phyloP scores from a whole-genome alignment of 2,329 filamentous ascomycete genomes.

The Sporothrix phasma region DNA sequence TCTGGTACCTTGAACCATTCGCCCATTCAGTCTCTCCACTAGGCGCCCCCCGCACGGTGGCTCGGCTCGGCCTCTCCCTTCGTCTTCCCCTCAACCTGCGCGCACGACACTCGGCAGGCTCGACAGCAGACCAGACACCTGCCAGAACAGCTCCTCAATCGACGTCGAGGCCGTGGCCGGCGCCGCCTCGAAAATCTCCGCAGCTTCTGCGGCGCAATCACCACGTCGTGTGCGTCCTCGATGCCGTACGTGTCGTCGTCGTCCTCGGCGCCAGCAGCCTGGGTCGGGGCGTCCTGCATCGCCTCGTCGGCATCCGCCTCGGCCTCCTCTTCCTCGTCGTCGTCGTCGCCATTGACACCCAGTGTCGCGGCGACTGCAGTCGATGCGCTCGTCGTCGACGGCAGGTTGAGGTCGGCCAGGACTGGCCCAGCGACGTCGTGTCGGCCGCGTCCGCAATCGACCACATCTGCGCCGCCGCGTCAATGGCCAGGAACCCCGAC shows the following conservation, averaged over 20 bases:
- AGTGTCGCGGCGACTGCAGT: conserved; percentile 29
- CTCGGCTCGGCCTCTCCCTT: conserved; percentile 8
- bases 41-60: not conserved
- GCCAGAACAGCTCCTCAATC: conserved; percentile 66
- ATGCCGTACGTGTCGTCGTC: conserved; percentile 26
- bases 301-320: conserved; percentile 31
- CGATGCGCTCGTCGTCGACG: conserved; percentile 17
- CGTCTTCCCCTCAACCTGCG: not conserved
- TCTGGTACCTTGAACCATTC: no score
- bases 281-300: conserved; percentile 34
- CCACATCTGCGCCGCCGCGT: conserved; percentile 65
- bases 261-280: conserved; percentile 24
- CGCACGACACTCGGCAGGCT: conserved; percentile 14
- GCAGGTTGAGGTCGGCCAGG: conserved; percentile 42
- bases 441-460: conserved; percentile 50
- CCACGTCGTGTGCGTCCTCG: conserved; percentile 41
- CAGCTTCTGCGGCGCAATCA: conserved; percentile 59
- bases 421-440: conserved; percentile 43
- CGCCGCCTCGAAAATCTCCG: conserved; percentile 58
- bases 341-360: conserved; percentile 21
- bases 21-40: not conserved
- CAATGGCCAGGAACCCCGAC: conserved; percentile 65
- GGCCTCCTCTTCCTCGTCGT: conserved; percentile 18
- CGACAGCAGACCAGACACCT: conserved; percentile 56
- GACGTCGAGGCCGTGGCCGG: conserved; percentile 60